Conservation (phyloP, 805 yeast species). For the Candida ascalaphidarum region DNA sequence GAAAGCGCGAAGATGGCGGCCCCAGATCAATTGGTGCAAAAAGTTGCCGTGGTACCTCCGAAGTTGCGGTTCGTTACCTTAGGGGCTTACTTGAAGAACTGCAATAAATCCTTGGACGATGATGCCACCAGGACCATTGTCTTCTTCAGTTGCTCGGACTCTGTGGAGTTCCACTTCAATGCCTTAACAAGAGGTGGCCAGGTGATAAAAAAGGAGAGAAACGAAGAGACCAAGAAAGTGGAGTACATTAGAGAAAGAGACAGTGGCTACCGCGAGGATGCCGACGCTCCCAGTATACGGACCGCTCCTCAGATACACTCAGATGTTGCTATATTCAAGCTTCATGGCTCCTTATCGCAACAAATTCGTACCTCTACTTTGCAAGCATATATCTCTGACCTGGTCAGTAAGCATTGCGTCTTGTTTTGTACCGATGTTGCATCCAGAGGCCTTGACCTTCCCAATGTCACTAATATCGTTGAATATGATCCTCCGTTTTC, state of each 20-base stretch:
- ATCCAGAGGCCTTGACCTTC: slow-evolving; percentile 91
- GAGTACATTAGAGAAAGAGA: slow-evolving; percentile 8
- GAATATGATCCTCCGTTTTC: slow-evolving; percentile 96
- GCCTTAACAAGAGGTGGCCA: slow-evolving; percentile 59
- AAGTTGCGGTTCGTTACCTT: slow-evolving; percentile 80
- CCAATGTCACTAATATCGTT: slow-evolving; percentile 74
- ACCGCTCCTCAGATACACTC: slow-evolving; percentile 46
- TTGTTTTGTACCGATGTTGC: slow-evolving; percentile 97
- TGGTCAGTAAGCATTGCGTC: slow-evolving; percentile 43
- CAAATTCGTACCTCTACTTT: slow-evolving; percentile 74
- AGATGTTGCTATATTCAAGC: slow-evolving; percentile 43
- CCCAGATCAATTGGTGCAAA: slow-evolving; percentile 87
- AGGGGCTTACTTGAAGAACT: slow-evolving; percentile 52
- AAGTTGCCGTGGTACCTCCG: slow-evolving; percentile 81
- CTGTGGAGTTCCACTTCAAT: slow-evolving; percentile 88
- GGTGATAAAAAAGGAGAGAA: slow-evolving; percentile 21
- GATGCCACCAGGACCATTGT: slow-evolving; percentile 57
- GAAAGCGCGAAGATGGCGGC: slow-evolving; percentile 36
- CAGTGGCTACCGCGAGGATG: slow-evolving; percentile 11
- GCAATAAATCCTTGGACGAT: slow-evolving; percentile 12
- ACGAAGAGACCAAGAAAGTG: slow-evolving; percentile 13
- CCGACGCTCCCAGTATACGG: slow-evolving; percentile 29
- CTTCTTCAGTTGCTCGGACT: slow-evolving; percentile 88
- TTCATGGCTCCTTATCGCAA: slow-evolving; percentile 90
- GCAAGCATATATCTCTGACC: slow-evolving; percentile 43